A percentile compares a stretch with the other conserved stretches of the same genome.
phyloP scores from a whole-genome alignment of 495 filamentous ascomycete genomes.

The Penicillium subrubescens region DNA sequence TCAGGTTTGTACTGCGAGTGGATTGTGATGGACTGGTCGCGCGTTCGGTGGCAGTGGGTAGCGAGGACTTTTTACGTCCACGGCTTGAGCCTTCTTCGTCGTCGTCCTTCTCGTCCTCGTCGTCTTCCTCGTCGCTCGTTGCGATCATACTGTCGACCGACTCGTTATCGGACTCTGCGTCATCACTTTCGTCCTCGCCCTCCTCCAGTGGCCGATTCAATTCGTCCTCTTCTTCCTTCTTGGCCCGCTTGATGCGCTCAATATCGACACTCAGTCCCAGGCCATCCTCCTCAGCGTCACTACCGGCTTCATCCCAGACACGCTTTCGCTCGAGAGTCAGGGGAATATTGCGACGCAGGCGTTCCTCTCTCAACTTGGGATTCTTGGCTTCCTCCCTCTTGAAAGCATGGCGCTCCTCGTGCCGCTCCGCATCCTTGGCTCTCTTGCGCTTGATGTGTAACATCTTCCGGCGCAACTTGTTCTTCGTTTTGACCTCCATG shows the following conservation, averaged over 20 bases:
- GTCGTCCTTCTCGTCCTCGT: constrained; percentile 45
- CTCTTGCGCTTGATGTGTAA: constrained; percentile 80
- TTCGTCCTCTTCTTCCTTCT: constrained; percentile 64
- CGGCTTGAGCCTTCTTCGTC: constrained; percentile 32
- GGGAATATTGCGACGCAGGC: constrained; percentile 77
- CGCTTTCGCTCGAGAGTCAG: constrained; percentile 85
- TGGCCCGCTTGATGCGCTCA: constrained; percentile 71
- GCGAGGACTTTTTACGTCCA: constrained; percentile 35
- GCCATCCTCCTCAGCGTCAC: constrained; percentile 59
- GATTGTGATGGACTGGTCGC: constrained; percentile 61
- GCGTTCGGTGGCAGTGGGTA: constrained; percentile 55
- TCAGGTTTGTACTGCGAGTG: constrained; percentile 69
- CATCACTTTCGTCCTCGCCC: constrained; percentile 40
- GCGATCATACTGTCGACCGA: constrained; percentile 75
- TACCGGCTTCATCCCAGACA: constrained; percentile 89
- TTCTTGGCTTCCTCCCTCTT: constrained; percentile 85
- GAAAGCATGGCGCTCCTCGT: constrained; percentile 72
- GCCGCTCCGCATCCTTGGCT: constrained; percentile 66
- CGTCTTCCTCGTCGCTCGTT: constrained; percentile 51
- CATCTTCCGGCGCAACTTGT: constrained; percentile 75
- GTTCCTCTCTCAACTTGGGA: constrained; percentile 69
- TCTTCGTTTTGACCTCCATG: constrained; percentile 41
- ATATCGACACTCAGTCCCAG: constrained; percentile 78
- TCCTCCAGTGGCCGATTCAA: constrained; percentile 40
- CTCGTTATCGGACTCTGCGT: constrained; percentile 56